Evolutionary conservation across 495 filamentous ascomycete genomes (phyloP), one percentile per base, ranked within the genome.

Genomic region (Geoglossum glabrum): DNA sequence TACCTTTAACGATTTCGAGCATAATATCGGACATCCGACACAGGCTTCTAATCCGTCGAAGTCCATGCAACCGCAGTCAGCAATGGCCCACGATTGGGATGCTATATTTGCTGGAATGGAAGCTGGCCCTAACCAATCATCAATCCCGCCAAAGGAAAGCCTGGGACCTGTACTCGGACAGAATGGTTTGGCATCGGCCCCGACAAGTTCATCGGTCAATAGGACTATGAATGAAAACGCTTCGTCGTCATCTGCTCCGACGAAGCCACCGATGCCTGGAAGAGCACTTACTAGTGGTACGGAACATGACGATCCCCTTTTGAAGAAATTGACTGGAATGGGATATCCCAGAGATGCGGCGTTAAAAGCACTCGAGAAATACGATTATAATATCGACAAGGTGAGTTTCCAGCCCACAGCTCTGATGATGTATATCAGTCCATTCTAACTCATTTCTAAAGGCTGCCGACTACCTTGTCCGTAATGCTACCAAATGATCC

Each of bases 301-400:
- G 5, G 83, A 83, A 60, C 83, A 89, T 65, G 89, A 96, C 66
- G 90, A 96, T 67, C 86, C 87, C 25, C 90, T 94, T 51, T 72
- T 97, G 57, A 90, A 92, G 72, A 83, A 87, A 61, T 66, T 98
- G 67, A 95, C 87, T 11, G 80, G 78, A 27, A 93, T 97, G 89
- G 92, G 92, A 2, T 98, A 92, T 69, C 74, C 82, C 27, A 74
- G 92, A 45, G 76, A 77, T 6, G 82, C 85, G 47, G 85, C 86
- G n/a, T 73, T 97, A 31, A 74, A 72, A 57, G 92, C 92, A 34
- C 70, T 98, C 66, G 92, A 96, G 74, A 90, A 88, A 69, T 92
- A 82, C 69, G 90, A 95, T 66, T 95, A 95, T 69, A 90, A 96
- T 70, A 74, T 95, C 65, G 88, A 94, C 67, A 85, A 87, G 82